Conservation (phyloP, 352 stramenopile genomes). For the Phytophthora pinifolia region DNA sequence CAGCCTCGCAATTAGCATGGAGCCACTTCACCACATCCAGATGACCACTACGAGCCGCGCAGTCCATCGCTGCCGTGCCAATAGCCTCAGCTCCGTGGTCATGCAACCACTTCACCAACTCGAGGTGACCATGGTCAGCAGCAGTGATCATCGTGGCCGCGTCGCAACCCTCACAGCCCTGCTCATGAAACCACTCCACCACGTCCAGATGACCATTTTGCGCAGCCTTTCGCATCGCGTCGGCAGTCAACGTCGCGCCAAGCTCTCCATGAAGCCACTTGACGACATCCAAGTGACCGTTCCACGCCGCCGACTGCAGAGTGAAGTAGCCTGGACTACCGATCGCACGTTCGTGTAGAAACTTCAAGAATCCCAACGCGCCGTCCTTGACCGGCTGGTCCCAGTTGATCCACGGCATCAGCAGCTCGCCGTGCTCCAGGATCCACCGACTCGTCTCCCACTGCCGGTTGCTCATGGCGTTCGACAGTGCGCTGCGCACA, state of each 20-base stretch:
- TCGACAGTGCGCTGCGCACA: constrained; percentile 7
- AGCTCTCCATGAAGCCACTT: constrained; percentile 24
- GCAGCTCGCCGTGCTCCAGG: constrained; percentile 16
- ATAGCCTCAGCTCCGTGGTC: constrained; percentile 10
- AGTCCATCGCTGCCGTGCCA: constrained; percentile 11
- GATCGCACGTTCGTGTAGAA: constrained; percentile 16
- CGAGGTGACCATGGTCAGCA: constrained; percentile 17
- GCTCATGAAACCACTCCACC: constrained; percentile 25
- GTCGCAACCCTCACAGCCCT: constrained; percentile 20
- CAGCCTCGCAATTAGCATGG: constrained; percentile 6
- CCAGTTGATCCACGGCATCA: constrained; percentile 26
- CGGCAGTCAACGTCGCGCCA: neutral
- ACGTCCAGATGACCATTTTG: constrained; percentile 23
- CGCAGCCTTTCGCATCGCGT: constrained; percentile 23
- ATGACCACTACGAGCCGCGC: constrained; percentile 21
- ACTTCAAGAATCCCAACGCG: constrained; percentile 23
- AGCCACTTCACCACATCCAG: constrained; percentile 26
- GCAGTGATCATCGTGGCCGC: constrained; percentile 13
- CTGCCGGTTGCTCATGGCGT: constrained; percentile 18
- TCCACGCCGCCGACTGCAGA: constrained; percentile 16
- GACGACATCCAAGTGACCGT: constrained; percentile 23
- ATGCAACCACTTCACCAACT: constrained; percentile 24
- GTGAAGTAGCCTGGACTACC: constrained; percentile 17
- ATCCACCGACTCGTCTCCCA: constrained; percentile 25
- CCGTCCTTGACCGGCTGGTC: constrained; percentile 22